phyloP scores from a whole-genome alignment of 1,284 basidiomycete genomes.

The Irpex lacteus region DNA sequence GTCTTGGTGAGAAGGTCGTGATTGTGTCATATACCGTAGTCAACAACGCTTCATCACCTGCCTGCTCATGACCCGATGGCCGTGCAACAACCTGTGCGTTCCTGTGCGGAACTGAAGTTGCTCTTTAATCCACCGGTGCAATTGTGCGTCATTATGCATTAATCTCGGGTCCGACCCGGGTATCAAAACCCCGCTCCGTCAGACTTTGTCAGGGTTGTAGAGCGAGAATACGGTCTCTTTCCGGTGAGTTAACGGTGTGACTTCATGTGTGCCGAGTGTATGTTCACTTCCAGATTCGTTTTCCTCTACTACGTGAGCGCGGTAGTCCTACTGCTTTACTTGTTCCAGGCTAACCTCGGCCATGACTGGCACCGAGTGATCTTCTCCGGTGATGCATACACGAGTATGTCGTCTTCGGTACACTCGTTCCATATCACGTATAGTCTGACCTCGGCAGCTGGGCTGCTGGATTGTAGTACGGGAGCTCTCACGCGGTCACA shows the following conservation, averaged over 20 bases:
- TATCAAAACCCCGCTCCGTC: background rate
- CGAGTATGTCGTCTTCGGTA: background rate
- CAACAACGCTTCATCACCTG: background rate
- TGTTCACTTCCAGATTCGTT: background rate
- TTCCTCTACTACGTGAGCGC: background rate
- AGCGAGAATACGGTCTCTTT: background rate
- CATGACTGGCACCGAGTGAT: background rate
- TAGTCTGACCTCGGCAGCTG: background rate
- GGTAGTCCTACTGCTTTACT: background rate
- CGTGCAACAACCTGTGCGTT: background rate
- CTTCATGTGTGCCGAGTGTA: background rate
- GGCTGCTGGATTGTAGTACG: background rate
- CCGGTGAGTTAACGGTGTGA: background rate
- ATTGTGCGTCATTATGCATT: background rate
- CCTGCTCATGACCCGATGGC: background rate
- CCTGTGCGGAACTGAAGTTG: background rate
- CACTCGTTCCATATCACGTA: background rate
- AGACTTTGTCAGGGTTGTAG: background rate
- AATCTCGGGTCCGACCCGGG: background rate
- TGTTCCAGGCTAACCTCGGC: background rate
- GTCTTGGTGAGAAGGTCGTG: background rate
- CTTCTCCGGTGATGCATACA: background rate
- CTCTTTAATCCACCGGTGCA: background rate
- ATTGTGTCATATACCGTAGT: background rate
- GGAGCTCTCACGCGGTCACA: background rate